These are phyloP conservation scores for Arxiozyma telluris DNA, from an alignment of 1,139 yeast species.

Conservation along the genomic window DNA sequence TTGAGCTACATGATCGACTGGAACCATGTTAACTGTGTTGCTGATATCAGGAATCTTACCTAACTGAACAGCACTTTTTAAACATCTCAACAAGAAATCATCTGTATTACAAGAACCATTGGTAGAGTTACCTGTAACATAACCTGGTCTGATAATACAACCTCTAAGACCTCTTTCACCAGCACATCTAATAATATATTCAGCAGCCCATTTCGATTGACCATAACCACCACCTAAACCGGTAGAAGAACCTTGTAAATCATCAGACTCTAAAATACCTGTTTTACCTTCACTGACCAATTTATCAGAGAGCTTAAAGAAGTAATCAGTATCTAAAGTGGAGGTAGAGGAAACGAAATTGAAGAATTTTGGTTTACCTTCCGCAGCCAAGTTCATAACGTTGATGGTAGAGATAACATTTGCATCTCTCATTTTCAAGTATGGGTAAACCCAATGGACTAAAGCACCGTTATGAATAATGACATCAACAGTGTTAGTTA, in stretches of 20 bases:
- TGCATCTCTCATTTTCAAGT: constrained; percentile 81
- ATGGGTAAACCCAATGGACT: constrained; percentile 98
- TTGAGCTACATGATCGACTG: constrained; percentile 96
- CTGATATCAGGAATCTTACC: constrained; percentile 78
- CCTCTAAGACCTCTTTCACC: constrained; percentile 83
- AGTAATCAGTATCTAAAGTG: constrained; percentile 76
- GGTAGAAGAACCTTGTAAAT: constrained; percentile 63
- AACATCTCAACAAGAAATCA: constrained; percentile 86
- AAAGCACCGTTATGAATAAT: constrained; percentile 95
- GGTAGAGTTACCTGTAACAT: constrained; percentile 75
- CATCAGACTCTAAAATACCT: constrained; percentile 78
- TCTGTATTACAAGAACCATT: constrained; percentile 93
- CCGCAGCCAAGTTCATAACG: constrained; percentile 67
- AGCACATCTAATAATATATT: constrained; percentile 76
- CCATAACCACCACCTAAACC: constrained; percentile 94
- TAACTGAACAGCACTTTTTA: constrained; percentile 87
- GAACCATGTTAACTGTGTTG: constrained; percentile 91
- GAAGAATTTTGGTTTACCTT: constrained; percentile 79
- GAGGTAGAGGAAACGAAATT: constrained; percentile 95
- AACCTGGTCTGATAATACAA: constrained; percentile 89
- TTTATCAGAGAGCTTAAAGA: constrained; percentile 66
- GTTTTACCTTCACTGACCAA: constrained; percentile 51
- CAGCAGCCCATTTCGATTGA: constrained; percentile 97
- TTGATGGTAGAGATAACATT: constrained; percentile 85
- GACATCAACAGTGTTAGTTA: constrained; percentile 60